Evolutionary conservation across 2,329 filamentous ascomycete genomes (phyloP), one percentile per base, ranked within the genome.

Genomic region (Ophiostoma novo-ulmi): DNA sequence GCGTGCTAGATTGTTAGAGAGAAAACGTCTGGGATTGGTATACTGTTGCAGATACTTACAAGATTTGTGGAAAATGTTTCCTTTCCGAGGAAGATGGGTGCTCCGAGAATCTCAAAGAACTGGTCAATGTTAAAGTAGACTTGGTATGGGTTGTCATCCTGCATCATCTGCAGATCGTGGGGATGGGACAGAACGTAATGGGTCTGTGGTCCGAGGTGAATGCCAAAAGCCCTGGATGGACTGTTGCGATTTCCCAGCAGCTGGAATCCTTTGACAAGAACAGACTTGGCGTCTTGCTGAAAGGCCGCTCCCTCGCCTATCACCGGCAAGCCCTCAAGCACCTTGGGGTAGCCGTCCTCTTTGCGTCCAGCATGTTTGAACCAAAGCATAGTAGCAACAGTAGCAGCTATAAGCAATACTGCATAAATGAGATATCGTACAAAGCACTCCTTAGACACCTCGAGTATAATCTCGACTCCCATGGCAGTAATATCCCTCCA

Each of bases 131-230:
- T 70, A 36, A 72, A 72, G 39, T 70, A 58, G 13, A 70, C 55
- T 5, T 48, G 31, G 69, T 72, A 72, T 55, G 71, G 71, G 66
- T 70, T 69, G 65, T 72, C 69, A n/a, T 70, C 65, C 17, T 64
- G 71, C 71, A 72, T 70, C 71, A 72, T 72, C 61, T 70, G 44
- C 6, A 72, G 31, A n/a, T 72, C 71, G 1, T n/a, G 35, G 5
- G 71, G 66, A 5, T 70, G 69, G 1, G 69, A 64, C n/a, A 72
- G 17, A 1, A 72, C 44, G 22, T 72, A 72, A 41, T 72, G 71
- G 4, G 69, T 72, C 39, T 70, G 68, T 3, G 71, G 69, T 10
- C 68, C 71, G 38, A 72, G 71, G 41, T 67, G 71, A 11, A 72
- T 70, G 35, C 71, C 69, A 63, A 72, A 72, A 14, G n/a, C 58